Base-by-base conservation (phyloP, 352 stramenopile genomes). In the Pythium sukuiense region DNA sequence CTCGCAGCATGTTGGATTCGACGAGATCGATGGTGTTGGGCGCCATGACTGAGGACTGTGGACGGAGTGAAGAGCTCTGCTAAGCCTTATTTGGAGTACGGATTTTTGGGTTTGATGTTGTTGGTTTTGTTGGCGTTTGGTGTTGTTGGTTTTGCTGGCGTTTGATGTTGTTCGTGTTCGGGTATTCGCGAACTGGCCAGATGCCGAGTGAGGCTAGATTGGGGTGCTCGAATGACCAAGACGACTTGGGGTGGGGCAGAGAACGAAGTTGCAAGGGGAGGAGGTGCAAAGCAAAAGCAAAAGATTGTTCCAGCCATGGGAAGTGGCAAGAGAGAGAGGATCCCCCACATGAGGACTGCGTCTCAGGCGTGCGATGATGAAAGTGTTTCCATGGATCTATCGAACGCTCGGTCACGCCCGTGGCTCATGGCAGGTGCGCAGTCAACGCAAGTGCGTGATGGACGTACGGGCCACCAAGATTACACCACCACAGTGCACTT, bases 151-250 rank as follows among this genome's bases (percentile, higher is more conserved):
- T 59, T 52, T 52, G 18, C 13, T 30, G 18, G n/a, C 6, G n/a
- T 52, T 50, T 48, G 41, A 56, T 35, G 27, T 67, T 39, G 20
- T 24, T 20, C 1, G 2, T 59, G 32, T 54, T 62, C 16, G 62
- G 55, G 62, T 54, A 69, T 63, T 69, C 55, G 55, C 63, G 45
- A 57, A 69, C 41, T 69, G 62, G 55, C 2, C 62, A 49, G 29
- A 20, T 24, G n/a, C 3, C 26, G 14, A 53, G 48, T n/a, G 46
- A 33, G 12, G 33, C 18, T 41, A 9, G 35, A 20, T 48, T 41
- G 50, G 30, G 37, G 41, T 30, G 20, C 20, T 52, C n/a, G 45
- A 52, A 12, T 52, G 45, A 52, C 45, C 20, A 6, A 52, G n/a
- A 52, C 45, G 24, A 52, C 45, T 52, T 52, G 20, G 7, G 45